Evolutionary conservation across 2,329 filamentous ascomycete species (phyloP).

Genomic region (Diplodia corticola): DNA sequence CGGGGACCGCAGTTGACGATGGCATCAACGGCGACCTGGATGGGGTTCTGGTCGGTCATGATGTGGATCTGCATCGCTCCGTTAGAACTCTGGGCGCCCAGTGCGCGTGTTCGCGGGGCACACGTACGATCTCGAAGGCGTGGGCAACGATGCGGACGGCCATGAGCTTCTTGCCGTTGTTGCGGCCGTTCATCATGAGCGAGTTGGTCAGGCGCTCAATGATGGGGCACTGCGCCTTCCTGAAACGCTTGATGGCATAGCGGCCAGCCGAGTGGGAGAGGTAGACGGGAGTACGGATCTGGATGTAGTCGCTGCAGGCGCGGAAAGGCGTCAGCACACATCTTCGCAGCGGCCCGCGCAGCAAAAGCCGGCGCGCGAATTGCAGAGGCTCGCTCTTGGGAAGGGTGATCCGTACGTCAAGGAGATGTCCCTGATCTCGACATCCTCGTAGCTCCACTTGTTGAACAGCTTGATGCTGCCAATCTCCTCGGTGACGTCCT

Average conservation of each 20-base stretch:
- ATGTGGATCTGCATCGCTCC: conserved; percentile 80
- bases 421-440: conserved; percentile 99
- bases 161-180: conserved; percentile 99
- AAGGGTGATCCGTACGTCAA: conserved; percentile 75
- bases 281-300: conserved; percentile 98
- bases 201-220: conserved; percentile 99
- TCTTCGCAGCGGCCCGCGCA: not conserved
- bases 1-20: conserved; percentile 99
- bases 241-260: conserved; percentile 99
- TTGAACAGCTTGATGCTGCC: conserved; percentile 96
- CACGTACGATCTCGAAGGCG: conserved; percentile 97
- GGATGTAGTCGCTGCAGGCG: conserved; percentile 88
- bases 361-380: not conserved
- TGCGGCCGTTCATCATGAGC: conserved; percentile 99
- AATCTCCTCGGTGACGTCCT: conserved; percentile 86
- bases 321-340: conserved; percentile 36
- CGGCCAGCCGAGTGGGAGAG: conserved; percentile 97
- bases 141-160: conserved; percentile 99
- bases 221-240: conserved; percentile 99
- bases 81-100: not conserved
- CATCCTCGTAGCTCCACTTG: conserved; percentile 98
- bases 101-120: not conserved
- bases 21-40: conserved; percentile 98
- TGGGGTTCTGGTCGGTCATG: conserved; percentile 99
- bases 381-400: not conserved